These are phyloP conservation scores for Kodamaea sp. DNA, from an alignment of 1,139 yeast species.

Conservation along the genomic window DNA sequence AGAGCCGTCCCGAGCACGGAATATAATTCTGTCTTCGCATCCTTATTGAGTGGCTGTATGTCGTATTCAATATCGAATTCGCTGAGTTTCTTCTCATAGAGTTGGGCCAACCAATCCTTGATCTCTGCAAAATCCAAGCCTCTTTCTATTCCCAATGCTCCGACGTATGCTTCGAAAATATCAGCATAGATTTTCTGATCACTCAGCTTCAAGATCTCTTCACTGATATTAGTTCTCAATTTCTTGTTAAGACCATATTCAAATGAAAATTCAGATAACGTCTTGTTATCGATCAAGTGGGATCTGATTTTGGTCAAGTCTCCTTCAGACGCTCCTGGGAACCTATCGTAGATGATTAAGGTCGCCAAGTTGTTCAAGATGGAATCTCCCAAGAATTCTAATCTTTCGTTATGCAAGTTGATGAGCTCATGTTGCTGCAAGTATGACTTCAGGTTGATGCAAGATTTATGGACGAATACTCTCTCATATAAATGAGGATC, in stretches of 20 bases:
- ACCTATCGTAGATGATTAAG: conserved; percentile 59
- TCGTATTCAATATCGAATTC: conserved; percentile 29
- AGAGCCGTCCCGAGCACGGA: conserved; percentile 78
- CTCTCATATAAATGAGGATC: conserved; percentile 61
- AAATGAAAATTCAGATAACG: conserved; percentile 69
- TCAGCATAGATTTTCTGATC: conserved; percentile 70
- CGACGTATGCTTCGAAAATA: conserved; percentile 88
- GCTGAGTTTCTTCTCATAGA: conserved; percentile 41
- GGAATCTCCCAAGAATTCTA: conserved; percentile 94
- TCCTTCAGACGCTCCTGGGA: conserved; percentile 81
- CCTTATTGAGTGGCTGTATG: conserved; percentile 41
- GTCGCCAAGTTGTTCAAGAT: conserved; percentile 76
- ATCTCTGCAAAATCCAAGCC: conserved; percentile 49
- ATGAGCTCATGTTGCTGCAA: conserved; percentile 58
- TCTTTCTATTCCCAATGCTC: conserved; percentile 71
- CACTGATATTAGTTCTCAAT: conserved; percentile 51
- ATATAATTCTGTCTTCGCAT: conserved; percentile 79
- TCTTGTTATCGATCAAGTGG: conserved; percentile 70
- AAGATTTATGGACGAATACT: conserved; percentile 83
- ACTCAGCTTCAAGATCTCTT: conserved; percentile 48
- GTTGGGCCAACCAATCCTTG: conserved; percentile 58
- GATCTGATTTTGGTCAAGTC: conserved; percentile 72
- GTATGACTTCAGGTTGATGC: conserved; percentile 59
- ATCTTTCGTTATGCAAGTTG: conserved; percentile 77
- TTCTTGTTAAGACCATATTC: conserved; percentile 68